phyloP scores from a whole-genome alignment of 1,139 yeast species.

The Scheffersomyces illinoinensis region DNA sequence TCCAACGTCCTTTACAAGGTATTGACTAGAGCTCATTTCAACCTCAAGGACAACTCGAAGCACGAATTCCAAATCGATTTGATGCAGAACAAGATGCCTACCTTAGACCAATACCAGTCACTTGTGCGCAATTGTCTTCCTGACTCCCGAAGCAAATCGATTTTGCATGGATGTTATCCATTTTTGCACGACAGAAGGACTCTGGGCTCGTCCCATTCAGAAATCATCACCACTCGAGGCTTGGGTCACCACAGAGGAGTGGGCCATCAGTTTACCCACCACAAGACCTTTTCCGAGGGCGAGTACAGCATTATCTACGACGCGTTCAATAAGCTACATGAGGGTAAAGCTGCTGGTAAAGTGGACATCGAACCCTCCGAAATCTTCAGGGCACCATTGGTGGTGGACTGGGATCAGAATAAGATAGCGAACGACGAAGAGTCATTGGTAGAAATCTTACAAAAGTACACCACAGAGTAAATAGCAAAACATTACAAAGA shows the following conservation, averaged over 20 bases:
- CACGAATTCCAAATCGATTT: slow-evolving; percentile 38
- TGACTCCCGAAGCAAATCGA: slow-evolving; percentile 25
- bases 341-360: slow-evolving; percentile 10
- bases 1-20: slow-evolving; percentile 33
- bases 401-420: slow-evolving; percentile 51
- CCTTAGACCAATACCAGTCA: slow-evolving; percentile 41
- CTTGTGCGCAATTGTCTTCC: slow-evolving; percentile 31
- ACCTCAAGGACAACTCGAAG: slow-evolving; percentile 24
- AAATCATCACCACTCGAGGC: slow-evolving; percentile 27
- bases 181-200: slow-evolving; percentile 30
- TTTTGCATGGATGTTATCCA: slow-evolving; percentile 38
- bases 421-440: slow-evolving; percentile 42
- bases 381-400: slow-evolving; percentile 44
- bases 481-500: neutral
- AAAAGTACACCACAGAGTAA: slow-evolving; percentile 21
- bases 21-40: slow-evolving; percentile 33
- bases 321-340: slow-evolving; percentile 33
- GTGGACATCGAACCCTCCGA: slow-evolving; percentile 31
- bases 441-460: slow-evolving; percentile 32
- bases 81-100: slow-evolving; percentile 44
- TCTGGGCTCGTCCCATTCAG: slow-evolving; percentile 16
- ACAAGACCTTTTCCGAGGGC: slow-evolving; percentile 35
- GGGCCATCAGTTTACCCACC: slow-evolving; percentile 17
- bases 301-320: slow-evolving; percentile 44
- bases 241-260: slow-evolving; percentile 8